Evolutionary conservation across 129 eudicot species (phyloP), one percentile per base, ranked within the genome.

Genomic region (Smallanthus sonchifolius): DNA sequence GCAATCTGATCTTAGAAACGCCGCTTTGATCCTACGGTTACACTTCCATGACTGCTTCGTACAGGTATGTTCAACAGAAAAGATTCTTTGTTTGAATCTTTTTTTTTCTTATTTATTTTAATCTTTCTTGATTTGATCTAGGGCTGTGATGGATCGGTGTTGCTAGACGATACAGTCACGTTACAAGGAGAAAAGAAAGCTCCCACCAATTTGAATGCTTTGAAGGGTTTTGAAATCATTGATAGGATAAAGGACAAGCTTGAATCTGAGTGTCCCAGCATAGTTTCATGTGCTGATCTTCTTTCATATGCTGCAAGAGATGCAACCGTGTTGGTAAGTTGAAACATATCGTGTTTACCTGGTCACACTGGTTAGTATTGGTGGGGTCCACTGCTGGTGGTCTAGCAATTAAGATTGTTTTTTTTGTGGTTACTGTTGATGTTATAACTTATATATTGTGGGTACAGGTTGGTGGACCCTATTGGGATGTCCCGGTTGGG

Each of bases 101-200:
- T 17, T 19, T 57, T 24, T 15, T 36, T 1, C 36, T 47, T 62
- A 16, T 28, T 19, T 28, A 19, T 42, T 9, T 65, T 17, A 43
- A 63, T 3, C 10, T 39, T 4, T 39, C 47, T 13, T 49, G 37
- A 36, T 15, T 47, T 28, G 13, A 56, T 73, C 38, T n/a, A 92
- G 98, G 98, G 98, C 16, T 92, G 98, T 45, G 98, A 92, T 75
- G 98, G 84, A 11, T 92, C 96, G 24, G 95, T 92, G 44, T 72
- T 92, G 83, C 82, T 92, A 75, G 96, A 92, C 0, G 98, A 92
- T 72, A 89, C 95, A 15, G 55, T 79, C 71, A 87, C 81, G 9
- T 83, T 92, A 35, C 66, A 86, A 81, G 96, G 98, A 59, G 98
- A 92, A 57, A 92, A 92, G 86, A 89, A 80, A 14, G 95, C 96